Conservation (phyloP, 352 stramenopile species). For the Blastocystis sp. region DNA sequence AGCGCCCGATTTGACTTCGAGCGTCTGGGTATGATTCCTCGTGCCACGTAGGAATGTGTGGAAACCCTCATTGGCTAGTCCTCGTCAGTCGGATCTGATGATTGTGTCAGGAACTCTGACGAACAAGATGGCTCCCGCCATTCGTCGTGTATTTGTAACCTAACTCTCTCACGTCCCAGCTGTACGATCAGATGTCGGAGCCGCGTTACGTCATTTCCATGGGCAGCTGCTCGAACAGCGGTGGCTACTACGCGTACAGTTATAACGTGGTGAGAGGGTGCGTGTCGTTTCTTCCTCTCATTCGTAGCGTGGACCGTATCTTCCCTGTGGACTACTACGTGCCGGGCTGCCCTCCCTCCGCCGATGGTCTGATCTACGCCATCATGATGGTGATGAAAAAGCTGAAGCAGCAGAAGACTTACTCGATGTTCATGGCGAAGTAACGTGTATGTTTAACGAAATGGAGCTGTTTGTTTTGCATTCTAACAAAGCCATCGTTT, state of each 20-base stretch:
- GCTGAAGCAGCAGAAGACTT: constrained; percentile 89
- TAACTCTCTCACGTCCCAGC: constrained; percentile 58
- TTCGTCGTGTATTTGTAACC: constrained; percentile 66
- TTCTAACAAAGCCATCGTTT: neutral
- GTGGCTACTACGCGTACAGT: constrained; percentile 90
- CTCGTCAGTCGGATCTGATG: constrained; percentile 92
- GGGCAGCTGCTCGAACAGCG: constrained; percentile 93
- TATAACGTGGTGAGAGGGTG: constrained; percentile 90
- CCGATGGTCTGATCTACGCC: constrained; percentile 91
- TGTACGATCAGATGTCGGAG: constrained; percentile 98
- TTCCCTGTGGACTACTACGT: constrained; percentile 98
- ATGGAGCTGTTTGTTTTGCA: neutral
- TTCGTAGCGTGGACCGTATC: constrained; percentile 66
- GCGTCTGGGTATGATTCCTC: constrained; percentile 93
- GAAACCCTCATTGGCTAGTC: constrained; percentile 60
- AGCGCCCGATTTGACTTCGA: constrained; percentile 87
- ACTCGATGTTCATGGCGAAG: constrained; percentile 50
- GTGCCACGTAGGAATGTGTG: constrained; percentile 67
- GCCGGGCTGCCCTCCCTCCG: constrained; percentile 92
- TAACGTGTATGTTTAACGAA: constrained; percentile 39
- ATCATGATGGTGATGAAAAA: constrained; percentile 98
- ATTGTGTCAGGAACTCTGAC: constrained; percentile 95
- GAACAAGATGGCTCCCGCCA: constrained; percentile 97
- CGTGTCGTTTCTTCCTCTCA: constrained; percentile 62
- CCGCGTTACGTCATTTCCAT: constrained; percentile 94